Conservation (phyloP, 148 eudicot genomes). For the Silene uniflora region DNA sequence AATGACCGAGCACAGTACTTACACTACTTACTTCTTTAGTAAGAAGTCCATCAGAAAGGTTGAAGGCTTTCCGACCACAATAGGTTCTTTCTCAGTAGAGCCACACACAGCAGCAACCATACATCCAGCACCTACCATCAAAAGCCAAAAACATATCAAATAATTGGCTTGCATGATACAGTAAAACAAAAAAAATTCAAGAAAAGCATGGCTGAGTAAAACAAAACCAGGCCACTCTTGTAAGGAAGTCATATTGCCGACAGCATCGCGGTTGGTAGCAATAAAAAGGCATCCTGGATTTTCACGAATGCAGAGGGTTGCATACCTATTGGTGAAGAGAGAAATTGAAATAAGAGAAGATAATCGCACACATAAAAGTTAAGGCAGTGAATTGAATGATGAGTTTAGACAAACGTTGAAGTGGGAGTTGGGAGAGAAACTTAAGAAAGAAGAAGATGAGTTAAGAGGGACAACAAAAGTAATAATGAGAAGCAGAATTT, state of each 20-base stretch:
- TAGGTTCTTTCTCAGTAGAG: conserved; percentile 73
- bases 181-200: conserved; percentile 9
- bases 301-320: conserved; percentile 88
- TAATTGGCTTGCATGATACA: background rate
- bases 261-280: conserved; percentile 91
- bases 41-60: conserved; percentile 82
- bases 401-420: background rate
- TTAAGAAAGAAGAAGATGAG: background rate
- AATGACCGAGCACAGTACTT: conserved; percentile 19
- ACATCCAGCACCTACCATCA: conserved; percentile 79
- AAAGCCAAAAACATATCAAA: background rate
- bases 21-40: conserved; percentile 53
- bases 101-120: conserved; percentile 98
- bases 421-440: background rate
- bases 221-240: conserved; percentile 97
- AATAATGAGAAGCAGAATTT: too few relatives aligned
- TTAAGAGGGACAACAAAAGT: too few relatives aligned
- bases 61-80: conserved; percentile 92
- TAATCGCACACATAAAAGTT: too few relatives aligned
- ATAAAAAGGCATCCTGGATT: conserved; percentile 96
- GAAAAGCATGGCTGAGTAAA: conserved; percentile 6
- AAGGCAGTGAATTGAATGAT: background rate
- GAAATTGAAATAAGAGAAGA: conserved; percentile 4
- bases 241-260: conserved; percentile 80
- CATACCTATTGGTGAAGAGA: conserved; percentile 56